Percentiles rank a stretch among this genome's conserved stretches.
Evolutionary conservation across 2,329 filamentous ascomycete species (phyloP).

Genomic region (Alternaria panax): DNA sequence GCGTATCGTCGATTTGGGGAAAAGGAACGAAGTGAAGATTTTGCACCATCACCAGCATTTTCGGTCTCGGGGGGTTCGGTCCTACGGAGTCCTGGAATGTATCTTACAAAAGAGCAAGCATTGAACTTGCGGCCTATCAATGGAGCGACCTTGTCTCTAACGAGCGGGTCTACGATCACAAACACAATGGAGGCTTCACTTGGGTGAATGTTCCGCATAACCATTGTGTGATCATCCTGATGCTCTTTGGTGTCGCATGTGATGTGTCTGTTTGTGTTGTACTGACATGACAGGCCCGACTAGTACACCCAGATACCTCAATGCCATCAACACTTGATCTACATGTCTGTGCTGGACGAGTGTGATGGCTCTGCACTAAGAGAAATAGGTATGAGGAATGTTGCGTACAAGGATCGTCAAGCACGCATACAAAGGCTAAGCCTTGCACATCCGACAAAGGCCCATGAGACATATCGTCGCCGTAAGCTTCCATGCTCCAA

Average conservation of each 20-base stretch:
- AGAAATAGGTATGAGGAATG: neutral
- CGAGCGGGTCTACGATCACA: constrained; percentile 52
- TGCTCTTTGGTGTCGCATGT: constrained; percentile 28
- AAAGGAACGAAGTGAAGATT: constrained; percentile 41
- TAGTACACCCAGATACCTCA: constrained; percentile 1
- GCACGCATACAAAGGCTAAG: neutral
- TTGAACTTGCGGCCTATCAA: constrained; percentile 56
- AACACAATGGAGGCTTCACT: constrained; percentile 66
- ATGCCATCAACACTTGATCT: constrained; percentile 6
- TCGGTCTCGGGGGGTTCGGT: constrained; percentile 48
- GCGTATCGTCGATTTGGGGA: constrained; percentile 47
- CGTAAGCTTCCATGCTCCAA: neutral
- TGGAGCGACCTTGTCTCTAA: constrained; percentile 51
- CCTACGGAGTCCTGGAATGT: constrained; percentile 51
- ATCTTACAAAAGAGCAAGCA: constrained; percentile 52
- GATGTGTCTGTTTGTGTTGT: constrained; percentile 25
- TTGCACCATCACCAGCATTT: constrained; percentile 49
- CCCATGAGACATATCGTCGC: neutral
- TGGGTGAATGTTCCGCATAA: constrained; percentile 65
- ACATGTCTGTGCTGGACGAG: constrained; percentile 1
- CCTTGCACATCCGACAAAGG: neutral
- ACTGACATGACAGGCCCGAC: constrained; percentile 3
- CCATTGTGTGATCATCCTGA: constrained; percentile 59
- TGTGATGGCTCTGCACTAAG: neutral
- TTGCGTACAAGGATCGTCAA: neutral